Base-by-base conservation (phyloP, 352 stramenopile genomes). In the Pythium diclinum region DNA sequence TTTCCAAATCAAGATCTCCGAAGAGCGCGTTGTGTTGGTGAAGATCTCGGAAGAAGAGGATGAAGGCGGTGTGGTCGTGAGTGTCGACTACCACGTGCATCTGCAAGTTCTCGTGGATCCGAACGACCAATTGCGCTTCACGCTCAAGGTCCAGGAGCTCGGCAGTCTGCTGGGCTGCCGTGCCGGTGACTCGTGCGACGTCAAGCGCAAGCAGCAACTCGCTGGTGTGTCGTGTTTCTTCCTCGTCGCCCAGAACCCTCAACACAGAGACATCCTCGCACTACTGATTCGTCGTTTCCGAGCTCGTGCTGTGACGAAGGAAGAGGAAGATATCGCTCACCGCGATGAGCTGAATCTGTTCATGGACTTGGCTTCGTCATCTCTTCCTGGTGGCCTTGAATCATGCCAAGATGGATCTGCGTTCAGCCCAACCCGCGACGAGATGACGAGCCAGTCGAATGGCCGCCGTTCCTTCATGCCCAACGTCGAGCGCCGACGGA, bases 1-100 rank as follows among this genome's bases (percentile, higher is more conserved):
- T 38, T 94, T 94, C 68, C 85, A 94, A 62, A 68, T 94, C 56
- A 91, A 90, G 59, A 94, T 94, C 36, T 71, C 67, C 0, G 56
- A 75, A 0, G 74, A 85, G 6, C 58, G 62, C 0, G 79, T 94
- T 16, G 71, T 61, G 34, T 61, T 94, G 17, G 63, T 87, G 6
- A 94, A 94, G 62, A 79, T 92, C 46, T 90, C 85, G 6, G 85
- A 94, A 57, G 62, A 87, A 4, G 81, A 90, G 23, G 72, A 79
- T 14, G 83, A 92, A 60, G 74, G 72, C 36, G 85, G 85, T 4
- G 71, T 89, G 0, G 76, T 91, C 6, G 80, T 77, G n/a, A 79
- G 68, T 14, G 69, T 71, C 0, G 42, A 44, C 1, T 94, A 94
- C 60, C 72, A 83, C 25, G 34, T 74, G 6, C 80, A 89, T 69